Conservation (phyloP, 78 protist genomes). For the Creolimax fragrantissima region DNA sequence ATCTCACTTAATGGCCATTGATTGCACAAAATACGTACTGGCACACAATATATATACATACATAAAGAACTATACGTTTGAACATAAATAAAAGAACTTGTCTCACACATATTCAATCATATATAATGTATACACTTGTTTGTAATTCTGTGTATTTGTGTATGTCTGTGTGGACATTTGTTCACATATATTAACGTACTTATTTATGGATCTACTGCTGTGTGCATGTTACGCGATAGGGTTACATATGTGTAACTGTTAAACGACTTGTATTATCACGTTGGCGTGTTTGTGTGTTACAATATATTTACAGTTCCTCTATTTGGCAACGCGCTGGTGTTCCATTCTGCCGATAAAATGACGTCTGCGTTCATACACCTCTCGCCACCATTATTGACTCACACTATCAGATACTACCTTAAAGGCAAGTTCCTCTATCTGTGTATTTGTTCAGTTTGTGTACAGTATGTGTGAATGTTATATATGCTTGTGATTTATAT, state of each 20-base stretch:
- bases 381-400: neutral
- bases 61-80: neutral
- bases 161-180: neutral
- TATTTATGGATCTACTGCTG: too few relatives aligned
- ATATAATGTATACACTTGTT: neutral
- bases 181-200: too few relatives aligned
- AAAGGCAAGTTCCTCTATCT: neutral
- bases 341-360: neutral
- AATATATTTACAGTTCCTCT: neutral
- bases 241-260: too few relatives aligned
- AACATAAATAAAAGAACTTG: neutral
- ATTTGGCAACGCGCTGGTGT: neutral
- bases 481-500: too few relatives aligned
- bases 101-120: neutral
- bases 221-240: too few relatives aligned
- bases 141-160: neutral
- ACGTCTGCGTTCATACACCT: neutral
- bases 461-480: too few relatives aligned
- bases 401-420: neutral
- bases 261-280: too few relatives aligned
- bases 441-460: too few relatives aligned
- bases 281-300: too few relatives aligned
- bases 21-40: neutral
- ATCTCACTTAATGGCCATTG: neutral
- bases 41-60: neutral